phyloP scores from a whole-genome alignment of 352 stramenopile species.

The Stramenopiles sp. region DNA sequence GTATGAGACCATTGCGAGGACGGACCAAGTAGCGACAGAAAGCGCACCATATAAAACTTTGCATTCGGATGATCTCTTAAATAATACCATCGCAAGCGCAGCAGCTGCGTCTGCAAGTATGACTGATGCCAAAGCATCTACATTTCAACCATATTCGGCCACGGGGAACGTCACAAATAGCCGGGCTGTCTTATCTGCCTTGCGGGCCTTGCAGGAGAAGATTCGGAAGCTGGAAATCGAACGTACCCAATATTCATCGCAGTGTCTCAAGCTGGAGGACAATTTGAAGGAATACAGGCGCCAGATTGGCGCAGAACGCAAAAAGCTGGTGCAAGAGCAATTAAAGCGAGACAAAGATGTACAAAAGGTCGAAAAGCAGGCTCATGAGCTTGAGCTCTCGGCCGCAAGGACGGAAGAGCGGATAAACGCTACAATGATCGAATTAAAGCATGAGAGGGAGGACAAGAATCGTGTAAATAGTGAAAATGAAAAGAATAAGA shows the following conservation, averaged over 20 bases:
- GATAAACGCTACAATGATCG: background rate
- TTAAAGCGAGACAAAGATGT: background rate
- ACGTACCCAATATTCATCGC: background rate
- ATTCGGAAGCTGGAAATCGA: background rate
- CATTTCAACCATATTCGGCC: background rate
- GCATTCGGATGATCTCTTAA: too few species aligned
- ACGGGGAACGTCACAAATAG: background rate
- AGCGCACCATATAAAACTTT: too few species aligned
- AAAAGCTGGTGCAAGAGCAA: background rate
- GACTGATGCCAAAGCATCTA: background rate
- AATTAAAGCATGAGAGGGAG: background rate
- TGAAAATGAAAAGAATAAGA: background rate
- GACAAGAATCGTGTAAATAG: too few species aligned
- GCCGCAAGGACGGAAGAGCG: background rate
- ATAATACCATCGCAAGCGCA: background rate
- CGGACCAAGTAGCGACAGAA: background rate
- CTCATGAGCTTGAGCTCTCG: background rate
- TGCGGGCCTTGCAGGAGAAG: background rate
- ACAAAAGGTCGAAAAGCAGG: background rate
- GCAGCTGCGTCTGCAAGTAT: background rate
- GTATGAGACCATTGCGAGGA: background rate
- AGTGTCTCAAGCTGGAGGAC: background rate
- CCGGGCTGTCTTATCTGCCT: background rate
- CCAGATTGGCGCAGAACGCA: background rate
- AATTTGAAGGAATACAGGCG: background rate